Base-by-base conservation (phyloP, 768 basidiomycete genomes). In the Hygrophorus pudorinus region DNA sequence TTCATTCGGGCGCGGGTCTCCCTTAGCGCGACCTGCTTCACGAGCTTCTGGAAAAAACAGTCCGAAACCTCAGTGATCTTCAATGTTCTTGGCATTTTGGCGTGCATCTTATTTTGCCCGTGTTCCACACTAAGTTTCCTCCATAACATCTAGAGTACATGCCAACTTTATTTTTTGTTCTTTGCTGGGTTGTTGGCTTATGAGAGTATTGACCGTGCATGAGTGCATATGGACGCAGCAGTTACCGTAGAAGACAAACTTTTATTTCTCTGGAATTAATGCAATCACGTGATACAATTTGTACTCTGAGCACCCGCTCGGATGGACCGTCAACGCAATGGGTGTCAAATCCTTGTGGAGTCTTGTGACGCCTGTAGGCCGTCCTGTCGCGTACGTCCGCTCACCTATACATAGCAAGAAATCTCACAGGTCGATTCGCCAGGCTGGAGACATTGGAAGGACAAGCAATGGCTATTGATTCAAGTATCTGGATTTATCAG, bases 401-500 rank as follows among this genome's bases (percentile, higher is more conserved):
- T 31, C 29, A 21, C 28, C 8, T 14, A 21, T n/a, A 20, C 14
- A 16, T 20, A 13, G 7, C 21, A 40, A 24, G 33, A 8, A 32
- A 31, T 11, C 5, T 31, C 36, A 42, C 40, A 14, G 34, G 51
- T 40, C 42, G 47, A 39, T 20, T 17, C 29, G 35, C 18, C 56
- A 94, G 92, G 63, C 70, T 98, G 44, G 94, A 99, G 64, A 92
- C 85, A 0, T 76, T 93, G 58, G 92, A 93, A 56, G 92, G 91
- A n/a, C 94, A 92, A 59, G 68, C 79, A 8, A 78, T 99, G 66
- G 96, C 96, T 2, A 98, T 99, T 45, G 96, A 99, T 64, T 97
- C 93, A 3, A 96, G 91, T 53, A 98, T 99, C 51, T 99, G 96
- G 96, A 81, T 99, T 43, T 99, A 99, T 62, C 96, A 99, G 62